These are phyloP conservation scores for Kokia cookei DNA, from an alignment of 441 rosid species.

Conservation along the genomic window DNA sequence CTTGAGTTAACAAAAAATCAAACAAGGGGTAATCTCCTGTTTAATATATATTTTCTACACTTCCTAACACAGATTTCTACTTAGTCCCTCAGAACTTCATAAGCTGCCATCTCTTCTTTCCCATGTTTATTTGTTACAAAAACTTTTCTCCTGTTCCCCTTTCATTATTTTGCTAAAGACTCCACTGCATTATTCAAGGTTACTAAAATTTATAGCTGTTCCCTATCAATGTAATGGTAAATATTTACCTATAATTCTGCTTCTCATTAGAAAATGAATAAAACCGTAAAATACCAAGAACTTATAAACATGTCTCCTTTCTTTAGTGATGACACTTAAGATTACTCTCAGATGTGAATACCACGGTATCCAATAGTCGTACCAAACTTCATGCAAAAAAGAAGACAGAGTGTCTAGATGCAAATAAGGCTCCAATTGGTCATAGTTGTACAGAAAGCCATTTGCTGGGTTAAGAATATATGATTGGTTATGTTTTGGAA, in stretches of 20 bases:
- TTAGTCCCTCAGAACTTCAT: background rate
- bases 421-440: background rate
- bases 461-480: background rate
- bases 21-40: background rate
- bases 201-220: background rate
- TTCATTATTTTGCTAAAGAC: background rate
- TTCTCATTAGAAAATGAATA: background rate
- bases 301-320: background rate
- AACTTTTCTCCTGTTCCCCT: background rate
- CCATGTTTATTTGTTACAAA: background rate
- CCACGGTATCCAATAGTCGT: background rate
- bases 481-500: background rate
- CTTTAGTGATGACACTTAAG: background rate
- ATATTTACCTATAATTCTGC: background rate
- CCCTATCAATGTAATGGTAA: background rate
- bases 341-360: background rate
- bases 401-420: background rate
- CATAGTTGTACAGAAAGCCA: background rate
- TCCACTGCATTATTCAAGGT: background rate
- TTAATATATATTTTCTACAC: background rate
- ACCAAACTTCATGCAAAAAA: background rate
- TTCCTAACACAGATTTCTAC: background rate
- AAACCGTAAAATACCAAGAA: background rate
- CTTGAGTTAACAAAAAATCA: background rate
- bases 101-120: background rate